Conservation (phyloP, 2,329 filamentous ascomycete genomes). For the Colletotrichum paranaense region DNA sequence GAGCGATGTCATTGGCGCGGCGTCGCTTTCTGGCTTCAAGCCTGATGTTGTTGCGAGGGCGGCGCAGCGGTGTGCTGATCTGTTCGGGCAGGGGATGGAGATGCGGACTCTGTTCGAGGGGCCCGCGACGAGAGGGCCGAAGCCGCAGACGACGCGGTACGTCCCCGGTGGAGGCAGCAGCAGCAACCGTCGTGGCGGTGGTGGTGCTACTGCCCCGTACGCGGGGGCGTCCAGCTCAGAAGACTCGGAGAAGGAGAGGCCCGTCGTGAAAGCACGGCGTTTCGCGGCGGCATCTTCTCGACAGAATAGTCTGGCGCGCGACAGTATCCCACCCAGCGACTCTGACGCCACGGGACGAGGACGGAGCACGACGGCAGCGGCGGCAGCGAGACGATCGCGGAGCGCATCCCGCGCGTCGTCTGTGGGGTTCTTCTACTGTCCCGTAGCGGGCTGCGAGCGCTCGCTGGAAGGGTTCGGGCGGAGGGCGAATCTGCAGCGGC, state of each 20-base stretch:
- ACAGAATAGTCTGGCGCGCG: slow-evolving; percentile 42
- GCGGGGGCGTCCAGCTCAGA: slow-evolving; percentile 9
- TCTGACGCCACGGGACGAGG: slow-evolving; percentile 17
- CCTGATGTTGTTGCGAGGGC: slow-evolving; percentile 73
- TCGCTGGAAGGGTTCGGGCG: slow-evolving; percentile 49
- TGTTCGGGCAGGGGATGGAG: slow-evolving; percentile 80
- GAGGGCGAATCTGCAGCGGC: slow-evolving; percentile 49
- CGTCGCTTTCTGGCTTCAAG: slow-evolving; percentile 79
- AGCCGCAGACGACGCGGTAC: slow-evolving; percentile 17
- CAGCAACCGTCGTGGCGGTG: too few relatives aligned
- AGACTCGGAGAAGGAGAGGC: not conserved
- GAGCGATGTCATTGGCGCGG: slow-evolving; percentile 85
- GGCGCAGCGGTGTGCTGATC: slow-evolving; percentile 76
- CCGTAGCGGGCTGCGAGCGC: slow-evolving; percentile 50
- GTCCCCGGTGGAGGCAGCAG: not conserved
- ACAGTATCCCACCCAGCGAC: slow-evolving; percentile 37
- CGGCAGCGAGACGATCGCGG: slow-evolving; percentile 32
- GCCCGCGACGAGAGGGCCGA: slow-evolving; percentile 36
- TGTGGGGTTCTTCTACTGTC: slow-evolving; percentile 49
- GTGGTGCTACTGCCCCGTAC: not conserved
- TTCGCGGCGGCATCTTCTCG: slow-evolving; percentile 45
- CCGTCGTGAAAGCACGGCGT: slow-evolving; percentile 38
- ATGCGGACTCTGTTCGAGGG: slow-evolving; percentile 65
- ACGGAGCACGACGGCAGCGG: not conserved
- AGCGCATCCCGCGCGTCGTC: slow-evolving; percentile 47